Percentiles rank a stretch among this genome's conserved stretches.
Evolutionary conservation across 148 eudicot genomes (phyloP).

Genomic region (Euryodendron excelsum): DNA sequence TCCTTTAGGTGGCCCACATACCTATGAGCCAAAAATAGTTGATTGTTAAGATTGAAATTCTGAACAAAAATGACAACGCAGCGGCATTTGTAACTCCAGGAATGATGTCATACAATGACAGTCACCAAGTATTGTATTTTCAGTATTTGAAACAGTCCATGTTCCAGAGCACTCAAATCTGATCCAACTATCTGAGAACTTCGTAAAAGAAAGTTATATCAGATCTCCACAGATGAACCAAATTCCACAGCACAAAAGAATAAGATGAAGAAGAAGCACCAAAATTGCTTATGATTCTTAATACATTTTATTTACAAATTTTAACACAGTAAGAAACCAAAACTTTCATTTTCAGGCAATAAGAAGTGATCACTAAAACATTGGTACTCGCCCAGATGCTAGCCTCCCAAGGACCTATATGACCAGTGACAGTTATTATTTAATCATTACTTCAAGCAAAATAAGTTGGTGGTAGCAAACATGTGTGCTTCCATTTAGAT

Average conservation of each 20-base stretch:
- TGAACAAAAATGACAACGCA: neutral
- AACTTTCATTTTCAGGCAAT: neutral
- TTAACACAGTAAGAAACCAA: neutral
- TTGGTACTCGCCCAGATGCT: slow-evolving; percentile 71
- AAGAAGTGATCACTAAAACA: neutral
- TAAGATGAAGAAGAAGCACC: neutral
- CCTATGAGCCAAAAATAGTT: slow-evolving; percentile 34
- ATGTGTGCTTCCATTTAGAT: neutral
- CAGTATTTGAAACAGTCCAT: neutral
- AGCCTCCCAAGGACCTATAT: slow-evolving; percentile 9
- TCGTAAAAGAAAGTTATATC: neutral
- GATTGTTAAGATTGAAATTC: neutral
- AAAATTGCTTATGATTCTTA: neutral
- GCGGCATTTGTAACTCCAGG: neutral
- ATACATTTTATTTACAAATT: neutral
- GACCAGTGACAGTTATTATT: neutral
- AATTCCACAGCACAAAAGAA: neutral
- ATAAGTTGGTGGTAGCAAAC: neutral
- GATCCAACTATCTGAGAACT: neutral
- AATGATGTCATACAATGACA: neutral
- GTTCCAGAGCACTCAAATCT: neutral
- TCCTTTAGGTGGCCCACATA: slow-evolving; percentile 88
- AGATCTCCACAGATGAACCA: neutral
- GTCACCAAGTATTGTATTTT: neutral
- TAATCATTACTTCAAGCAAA: neutral